phyloP scores from a whole-genome alignment of 1,284 basidiomycete genomes.

The Trichosporon sp. region DNA sequence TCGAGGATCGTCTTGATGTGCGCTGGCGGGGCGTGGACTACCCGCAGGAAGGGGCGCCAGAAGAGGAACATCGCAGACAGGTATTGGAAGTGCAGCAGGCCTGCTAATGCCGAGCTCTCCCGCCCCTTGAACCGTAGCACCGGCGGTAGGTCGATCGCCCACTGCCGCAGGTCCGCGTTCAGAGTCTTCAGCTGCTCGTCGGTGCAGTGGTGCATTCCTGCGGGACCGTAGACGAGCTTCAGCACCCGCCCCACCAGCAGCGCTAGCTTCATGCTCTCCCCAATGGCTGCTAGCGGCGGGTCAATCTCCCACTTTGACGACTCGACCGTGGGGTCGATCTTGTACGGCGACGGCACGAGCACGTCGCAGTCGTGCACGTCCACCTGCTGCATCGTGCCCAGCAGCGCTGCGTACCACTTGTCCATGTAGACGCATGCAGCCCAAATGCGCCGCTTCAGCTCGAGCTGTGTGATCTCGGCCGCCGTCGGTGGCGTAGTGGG shows the following conservation, averaged over 20 bases:
- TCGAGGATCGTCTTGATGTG: conserved; percentile 79
- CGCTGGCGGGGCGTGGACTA: conserved; percentile 76
- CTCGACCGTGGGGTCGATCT: conserved; percentile 52
- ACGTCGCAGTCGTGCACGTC: conserved; percentile 90
- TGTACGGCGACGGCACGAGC: conserved; percentile 65
- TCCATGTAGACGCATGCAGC: conserved; percentile 84
- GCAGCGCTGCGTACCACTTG: conserved; percentile 59
- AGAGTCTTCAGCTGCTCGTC: conserved; percentile 68
- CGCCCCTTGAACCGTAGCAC: conserved; percentile 65
- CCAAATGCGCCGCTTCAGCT: conserved; percentile 80
- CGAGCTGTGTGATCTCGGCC: conserved; percentile 54
- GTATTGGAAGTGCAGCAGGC: conserved; percentile 76
- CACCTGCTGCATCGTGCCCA: conserved; percentile 66
- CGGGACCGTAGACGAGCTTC: conserved; percentile 78
- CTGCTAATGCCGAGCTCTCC: conserved; percentile 54
- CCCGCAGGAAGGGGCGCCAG: conserved; percentile 91
- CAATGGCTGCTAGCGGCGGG: conserved; percentile 22
- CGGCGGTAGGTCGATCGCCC: conserved; percentile 69
- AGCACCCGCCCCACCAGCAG: conserved; percentile 79
- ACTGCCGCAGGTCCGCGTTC: conserved; percentile 61
- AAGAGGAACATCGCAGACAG: conserved; percentile 68
- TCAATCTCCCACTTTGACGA: conserved; percentile 55
- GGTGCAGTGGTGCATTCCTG: conserved; percentile 72
- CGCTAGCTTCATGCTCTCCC: conserved; percentile 78
- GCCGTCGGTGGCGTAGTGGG: conserved; percentile 24